phyloP scores from a whole-genome alignment of 2,329 filamentous ascomycete species.

The Arthrobotrys entomopaga region DNA sequence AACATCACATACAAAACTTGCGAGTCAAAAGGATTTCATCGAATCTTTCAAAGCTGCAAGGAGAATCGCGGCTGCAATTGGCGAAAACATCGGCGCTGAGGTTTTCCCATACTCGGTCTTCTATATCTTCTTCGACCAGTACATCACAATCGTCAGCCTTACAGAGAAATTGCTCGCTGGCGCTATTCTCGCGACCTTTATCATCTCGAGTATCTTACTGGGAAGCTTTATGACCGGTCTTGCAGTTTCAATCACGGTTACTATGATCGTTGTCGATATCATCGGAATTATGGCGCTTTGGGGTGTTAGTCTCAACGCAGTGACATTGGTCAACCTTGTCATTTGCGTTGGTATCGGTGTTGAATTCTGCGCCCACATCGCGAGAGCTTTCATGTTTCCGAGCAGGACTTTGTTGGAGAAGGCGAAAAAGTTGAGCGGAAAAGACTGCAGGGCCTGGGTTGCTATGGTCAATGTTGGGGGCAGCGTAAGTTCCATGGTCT shows the following conservation, averaged over 20 bases:
- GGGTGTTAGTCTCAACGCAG: conserved; percentile 89
- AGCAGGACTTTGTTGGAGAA: conserved; percentile 82
- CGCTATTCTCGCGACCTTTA: conserved; percentile 84
- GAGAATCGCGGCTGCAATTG: conserved; percentile 83
- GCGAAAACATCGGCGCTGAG: conserved; percentile 75
- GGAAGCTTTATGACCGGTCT: conserved; percentile 84
- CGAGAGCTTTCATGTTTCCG: conserved; percentile 94
- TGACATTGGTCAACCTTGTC: conserved; percentile 93
- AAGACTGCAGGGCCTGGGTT: conserved; percentile 88
- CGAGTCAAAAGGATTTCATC: conserved; percentile 92
- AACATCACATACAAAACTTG: conserved; percentile 85
- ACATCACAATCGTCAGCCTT: conserved; percentile 82
- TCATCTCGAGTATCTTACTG: conserved; percentile 80
- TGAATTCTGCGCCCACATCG: conserved; percentile 97
- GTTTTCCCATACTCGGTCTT: conserved; percentile 98
- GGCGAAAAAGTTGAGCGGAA: conserved; percentile 80
- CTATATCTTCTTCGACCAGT: conserved; percentile 99
- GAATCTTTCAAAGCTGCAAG: conserved; percentile 87
- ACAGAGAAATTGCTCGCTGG: conserved; percentile 82
- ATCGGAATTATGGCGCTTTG: conserved; percentile 93
- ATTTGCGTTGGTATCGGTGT: conserved; percentile 97
- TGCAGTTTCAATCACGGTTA: conserved; percentile 84
- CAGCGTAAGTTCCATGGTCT: conserved; percentile 66
- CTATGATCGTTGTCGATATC: conserved; percentile 94
- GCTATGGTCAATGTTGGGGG: conserved; percentile 93